Conservation (phyloP, 176 grass and related monocot species). For the Zoysia pacifica region DNA sequence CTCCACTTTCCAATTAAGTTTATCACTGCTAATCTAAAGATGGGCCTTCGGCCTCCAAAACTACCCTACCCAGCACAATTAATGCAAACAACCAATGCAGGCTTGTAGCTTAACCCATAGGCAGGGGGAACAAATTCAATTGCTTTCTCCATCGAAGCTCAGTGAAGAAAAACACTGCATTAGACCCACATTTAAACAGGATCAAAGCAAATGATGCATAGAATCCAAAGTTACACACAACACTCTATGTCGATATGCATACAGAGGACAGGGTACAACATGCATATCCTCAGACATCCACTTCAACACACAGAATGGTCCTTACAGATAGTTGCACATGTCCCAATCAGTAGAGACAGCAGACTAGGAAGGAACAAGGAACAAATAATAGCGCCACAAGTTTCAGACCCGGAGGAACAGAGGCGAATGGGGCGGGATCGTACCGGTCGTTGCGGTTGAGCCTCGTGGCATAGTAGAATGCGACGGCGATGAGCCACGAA, state of each 20-base stretch:
- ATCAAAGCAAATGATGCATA: background rate
- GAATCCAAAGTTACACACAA: background rate
- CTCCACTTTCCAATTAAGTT: background rate
- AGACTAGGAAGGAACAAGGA: too few species aligned
- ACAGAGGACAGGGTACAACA: background rate
- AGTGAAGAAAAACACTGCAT: background rate
- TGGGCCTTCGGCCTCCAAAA: background rate
- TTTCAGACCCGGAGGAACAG: constrained; percentile 2
- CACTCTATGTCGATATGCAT: background rate
- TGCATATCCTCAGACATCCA: background rate
- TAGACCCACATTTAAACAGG: background rate
- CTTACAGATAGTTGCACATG: background rate
- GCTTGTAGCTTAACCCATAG: background rate
- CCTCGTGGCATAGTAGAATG: constrained; percentile 63
- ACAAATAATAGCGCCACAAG: too few species aligned
- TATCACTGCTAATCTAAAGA: background rate
- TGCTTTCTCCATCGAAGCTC: background rate
- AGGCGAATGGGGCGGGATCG: background rate
- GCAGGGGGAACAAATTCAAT: constrained; percentile 22
- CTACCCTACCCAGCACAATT: background rate
- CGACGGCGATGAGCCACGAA: constrained; percentile 69
- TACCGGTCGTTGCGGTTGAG: constrained; percentile 65
- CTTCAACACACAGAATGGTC: constrained; percentile 11
- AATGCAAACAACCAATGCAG: background rate
- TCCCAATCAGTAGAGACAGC: too few species aligned